Percentiles rank a stretch among this genome's conserved stretches.
Evolutionary conservation across 345 rosid species (phyloP).

Genomic region (Luvunga scandens): DNA sequence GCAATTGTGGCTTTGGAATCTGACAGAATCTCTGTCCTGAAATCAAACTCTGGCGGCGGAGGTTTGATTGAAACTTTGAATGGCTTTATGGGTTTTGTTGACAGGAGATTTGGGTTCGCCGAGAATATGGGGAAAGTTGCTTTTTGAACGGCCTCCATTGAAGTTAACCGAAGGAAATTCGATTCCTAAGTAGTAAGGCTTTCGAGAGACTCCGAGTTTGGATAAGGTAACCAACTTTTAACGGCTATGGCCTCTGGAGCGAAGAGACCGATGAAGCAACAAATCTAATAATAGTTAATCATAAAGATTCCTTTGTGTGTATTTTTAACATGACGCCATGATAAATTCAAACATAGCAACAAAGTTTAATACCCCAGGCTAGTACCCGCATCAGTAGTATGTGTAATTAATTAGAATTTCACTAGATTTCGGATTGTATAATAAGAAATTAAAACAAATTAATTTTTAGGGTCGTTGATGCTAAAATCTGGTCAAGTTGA

Average conservation of each 20-base stretch:
- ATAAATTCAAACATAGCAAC: too few relatives aligned
- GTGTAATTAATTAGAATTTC: too few relatives aligned
- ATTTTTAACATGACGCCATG: too few relatives aligned
- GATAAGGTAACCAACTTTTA: constrained; percentile 23
- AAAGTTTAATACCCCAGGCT: too few relatives aligned
- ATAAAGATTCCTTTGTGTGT: too few relatives aligned
- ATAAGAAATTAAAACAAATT: too few relatives aligned
- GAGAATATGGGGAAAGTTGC: constrained; percentile 42
- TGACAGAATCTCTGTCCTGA: constrained; percentile 47
- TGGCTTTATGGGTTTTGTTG: constrained; percentile 30
- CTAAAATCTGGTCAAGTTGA: too few relatives aligned
- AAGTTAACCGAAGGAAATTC: neutral
- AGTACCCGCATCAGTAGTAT: too few relatives aligned
- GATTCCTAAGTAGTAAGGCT: neutral
- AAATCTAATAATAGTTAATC: too few relatives aligned
- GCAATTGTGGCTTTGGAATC: constrained; percentile 57
- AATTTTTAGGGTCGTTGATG: too few relatives aligned
- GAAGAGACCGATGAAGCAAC: neutral
- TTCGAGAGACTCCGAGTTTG: neutral
- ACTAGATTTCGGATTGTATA: too few relatives aligned
- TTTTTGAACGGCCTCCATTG: constrained; percentile 55
- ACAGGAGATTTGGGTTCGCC: constrained; percentile 20
- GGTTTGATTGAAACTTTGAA: constrained; percentile 49
- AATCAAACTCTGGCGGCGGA: constrained; percentile 77
- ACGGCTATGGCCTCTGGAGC: neutral